phyloP scores from a whole-genome alignment of 805 yeast genomes.

The Nakazawaea ambrosiae region DNA sequence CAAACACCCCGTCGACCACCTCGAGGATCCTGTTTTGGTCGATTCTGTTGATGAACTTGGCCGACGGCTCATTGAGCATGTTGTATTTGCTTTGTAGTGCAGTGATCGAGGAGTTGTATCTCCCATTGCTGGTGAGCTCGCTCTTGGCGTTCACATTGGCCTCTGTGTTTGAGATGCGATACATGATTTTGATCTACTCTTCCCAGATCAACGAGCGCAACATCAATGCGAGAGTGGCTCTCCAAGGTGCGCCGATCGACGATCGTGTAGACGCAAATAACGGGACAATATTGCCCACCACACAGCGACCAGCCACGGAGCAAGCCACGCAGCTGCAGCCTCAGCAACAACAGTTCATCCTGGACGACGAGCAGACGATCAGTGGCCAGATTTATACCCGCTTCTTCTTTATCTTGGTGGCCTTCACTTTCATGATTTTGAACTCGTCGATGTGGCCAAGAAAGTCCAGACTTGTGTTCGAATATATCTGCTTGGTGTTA shows the following conservation, averaged over 20 bases:
- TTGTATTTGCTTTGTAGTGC: conserved; percentile 53
- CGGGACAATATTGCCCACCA: conserved; percentile 16
- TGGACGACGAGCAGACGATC: conserved; percentile 45
- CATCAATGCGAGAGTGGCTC: conserved; percentile 56
- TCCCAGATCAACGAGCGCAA: conserved; percentile 70
- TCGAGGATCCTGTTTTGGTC: conserved; percentile 69
- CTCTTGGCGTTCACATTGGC: conserved; percentile 64
- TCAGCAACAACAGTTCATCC: conserved; percentile 19
- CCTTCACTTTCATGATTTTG: conserved; percentile 47
- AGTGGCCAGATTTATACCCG: conserved; percentile 53
- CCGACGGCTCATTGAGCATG: conserved; percentile 66
- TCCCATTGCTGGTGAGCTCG: conserved; percentile 64
- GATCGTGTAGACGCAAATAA: conserved; percentile 18
- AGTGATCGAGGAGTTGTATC: conserved; percentile 46
- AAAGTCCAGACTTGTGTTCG: conserved; percentile 46
- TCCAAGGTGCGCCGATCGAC: conserved; percentile 52
- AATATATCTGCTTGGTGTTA: conserved; percentile 41
- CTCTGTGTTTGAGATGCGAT: conserved; percentile 69
- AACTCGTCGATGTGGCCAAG: conserved; percentile 61
- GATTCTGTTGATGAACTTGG: conserved; percentile 52
- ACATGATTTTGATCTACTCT: conserved; percentile 56
- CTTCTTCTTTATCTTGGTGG: conserved; percentile 46
- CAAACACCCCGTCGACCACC: conserved; percentile 75
- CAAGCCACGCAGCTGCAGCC: conserved; percentile 18
- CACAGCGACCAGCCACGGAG: conserved; percentile 15